These are phyloP conservation scores for Clarkia xantiana DNA, from an alignment of 345 rosid genomes.

Conservation along the genomic window DNA sequence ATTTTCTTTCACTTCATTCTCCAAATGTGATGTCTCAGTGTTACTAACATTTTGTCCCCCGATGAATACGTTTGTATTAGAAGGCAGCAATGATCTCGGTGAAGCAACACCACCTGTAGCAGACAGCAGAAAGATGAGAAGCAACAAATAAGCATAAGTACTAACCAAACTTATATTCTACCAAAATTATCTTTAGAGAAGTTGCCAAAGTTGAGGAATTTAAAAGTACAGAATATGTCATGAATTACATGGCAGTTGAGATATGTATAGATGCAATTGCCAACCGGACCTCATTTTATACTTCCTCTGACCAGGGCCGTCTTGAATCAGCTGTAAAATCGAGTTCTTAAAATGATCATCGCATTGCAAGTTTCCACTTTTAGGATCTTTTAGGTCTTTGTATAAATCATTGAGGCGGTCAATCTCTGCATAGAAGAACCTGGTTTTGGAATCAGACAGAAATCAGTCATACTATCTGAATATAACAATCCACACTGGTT, in stretches of 20 bases:
- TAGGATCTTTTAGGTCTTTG: conserved; percentile 7
- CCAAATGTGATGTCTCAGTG: not conserved
- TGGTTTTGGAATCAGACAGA: conserved; percentile 8
- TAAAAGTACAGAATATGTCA: not conserved
- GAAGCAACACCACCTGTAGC: conserved; percentile 58
- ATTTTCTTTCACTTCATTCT: not conserved
- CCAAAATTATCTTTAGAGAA: not conserved
- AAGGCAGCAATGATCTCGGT: conserved; percentile 19
- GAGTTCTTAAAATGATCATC: conserved; percentile 11
- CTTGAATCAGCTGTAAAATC: conserved; percentile 23
- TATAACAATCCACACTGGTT: no score
- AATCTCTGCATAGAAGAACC: conserved; percentile 66
- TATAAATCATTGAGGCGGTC: conserved; percentile 14
- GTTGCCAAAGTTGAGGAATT: not conserved
- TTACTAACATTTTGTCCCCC: conserved; percentile 1
- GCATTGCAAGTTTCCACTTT: conserved; percentile 11
- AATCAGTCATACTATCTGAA: not conserved
- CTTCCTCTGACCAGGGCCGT: conserved; percentile 16
- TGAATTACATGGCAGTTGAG: conserved; percentile 81
- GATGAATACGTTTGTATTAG: not conserved
- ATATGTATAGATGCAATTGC: conserved; percentile 66
- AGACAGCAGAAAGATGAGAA: not conserved
- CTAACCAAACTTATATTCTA: not conserved
- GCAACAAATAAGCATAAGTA: not conserved
- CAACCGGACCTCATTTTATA: conserved; percentile 45